Conservation (phyloP, 352 stramenopile species). For the Phytophthora citrophthora region DNA sequence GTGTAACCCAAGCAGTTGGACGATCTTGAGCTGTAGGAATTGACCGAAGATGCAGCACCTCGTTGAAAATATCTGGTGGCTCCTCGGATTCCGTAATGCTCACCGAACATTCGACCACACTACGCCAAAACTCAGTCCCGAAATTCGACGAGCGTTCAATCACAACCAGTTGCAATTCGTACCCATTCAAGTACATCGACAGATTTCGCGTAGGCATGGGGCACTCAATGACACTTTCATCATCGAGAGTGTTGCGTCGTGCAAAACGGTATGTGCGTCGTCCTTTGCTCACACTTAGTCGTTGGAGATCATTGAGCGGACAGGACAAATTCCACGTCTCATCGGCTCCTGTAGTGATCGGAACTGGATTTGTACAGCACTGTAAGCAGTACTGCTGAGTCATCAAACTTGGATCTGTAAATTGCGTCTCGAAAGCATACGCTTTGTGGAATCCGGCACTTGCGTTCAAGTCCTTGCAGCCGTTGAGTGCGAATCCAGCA, state of each 20-base stretch:
- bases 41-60: constrained; percentile 68
- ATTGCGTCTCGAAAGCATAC: constrained; percentile 63
- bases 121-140: constrained; percentile 68
- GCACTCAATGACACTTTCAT: constrained; percentile 64
- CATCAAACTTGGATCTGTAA: constrained; percentile 48
- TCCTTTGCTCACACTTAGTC: constrained; percentile 72
- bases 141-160: constrained; percentile 54
- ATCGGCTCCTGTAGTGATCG: constrained; percentile 48
- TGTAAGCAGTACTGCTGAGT: constrained; percentile 69
- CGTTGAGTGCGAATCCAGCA: constrained; percentile 65
- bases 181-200: constrained; percentile 61
- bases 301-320: constrained; percentile 68
- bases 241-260: constrained; percentile 51
- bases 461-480: constrained; percentile 59
- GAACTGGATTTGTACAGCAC: constrained; percentile 78
- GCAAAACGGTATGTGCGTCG: constrained; percentile 65
- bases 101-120: constrained; percentile 72
- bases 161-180: constrained; percentile 62
- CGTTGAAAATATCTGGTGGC: constrained; percentile 50
- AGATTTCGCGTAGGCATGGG: constrained; percentile 57
- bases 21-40: constrained; percentile 37
- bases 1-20: constrained; percentile 44
- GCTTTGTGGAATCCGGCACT: constrained; percentile 51
- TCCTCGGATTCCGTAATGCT: constrained; percentile 52
- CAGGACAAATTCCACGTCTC: constrained; percentile 84